A percentile compares a stretch with the other conserved stretches of the same genome.
Evolutionary conservation across 345 rosid species (phyloP).

Genomic region (Salix caprea): DNA sequence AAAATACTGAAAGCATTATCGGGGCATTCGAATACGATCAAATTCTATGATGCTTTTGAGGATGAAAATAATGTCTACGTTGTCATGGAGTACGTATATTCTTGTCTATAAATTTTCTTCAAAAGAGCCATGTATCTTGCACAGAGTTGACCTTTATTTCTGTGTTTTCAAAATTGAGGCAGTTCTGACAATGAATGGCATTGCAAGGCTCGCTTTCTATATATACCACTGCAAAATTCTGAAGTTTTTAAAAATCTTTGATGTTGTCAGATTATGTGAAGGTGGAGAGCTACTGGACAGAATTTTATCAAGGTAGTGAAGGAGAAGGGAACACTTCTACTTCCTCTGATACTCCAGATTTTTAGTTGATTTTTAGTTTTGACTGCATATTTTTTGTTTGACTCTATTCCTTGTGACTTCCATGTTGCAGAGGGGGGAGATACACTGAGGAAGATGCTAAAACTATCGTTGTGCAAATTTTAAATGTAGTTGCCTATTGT

Average conservation of each 20-base stretch:
- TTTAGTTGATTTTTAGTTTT: neutral
- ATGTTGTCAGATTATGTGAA: slow-evolving; percentile 70
- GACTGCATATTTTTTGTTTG: slow-evolving; percentile 1
- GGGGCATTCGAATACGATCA: slow-evolving; percentile 67
- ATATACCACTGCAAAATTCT: neutral
- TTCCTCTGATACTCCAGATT: neutral
- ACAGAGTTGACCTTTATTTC: neutral
- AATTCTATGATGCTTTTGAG: slow-evolving; percentile 73
- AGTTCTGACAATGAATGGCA: too few species aligned
- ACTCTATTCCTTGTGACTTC: slow-evolving; percentile 4
- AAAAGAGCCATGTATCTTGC: neutral
- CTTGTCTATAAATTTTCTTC: too few species aligned
- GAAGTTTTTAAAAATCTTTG: neutral
- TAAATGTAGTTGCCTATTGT: slow-evolving; percentile 80
- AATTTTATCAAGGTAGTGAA: slow-evolving; percentile 65
- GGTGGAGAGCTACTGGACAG: slow-evolving; percentile 93
- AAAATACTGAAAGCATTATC: slow-evolving; percentile 69
- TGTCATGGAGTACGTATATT: slow-evolving; percentile 71
- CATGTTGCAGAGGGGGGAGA: slow-evolving; percentile 77
- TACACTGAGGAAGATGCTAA: slow-evolving; percentile 81
- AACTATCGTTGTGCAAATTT: slow-evolving; percentile 58
- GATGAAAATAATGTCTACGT: slow-evolving; percentile 66
- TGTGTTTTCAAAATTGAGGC: too few species aligned
- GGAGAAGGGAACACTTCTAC: neutral
- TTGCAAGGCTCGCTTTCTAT: neutral